Base-by-base conservation (phyloP, 805 yeast species). In the Tetrapisispora pingtungensis region DNA sequence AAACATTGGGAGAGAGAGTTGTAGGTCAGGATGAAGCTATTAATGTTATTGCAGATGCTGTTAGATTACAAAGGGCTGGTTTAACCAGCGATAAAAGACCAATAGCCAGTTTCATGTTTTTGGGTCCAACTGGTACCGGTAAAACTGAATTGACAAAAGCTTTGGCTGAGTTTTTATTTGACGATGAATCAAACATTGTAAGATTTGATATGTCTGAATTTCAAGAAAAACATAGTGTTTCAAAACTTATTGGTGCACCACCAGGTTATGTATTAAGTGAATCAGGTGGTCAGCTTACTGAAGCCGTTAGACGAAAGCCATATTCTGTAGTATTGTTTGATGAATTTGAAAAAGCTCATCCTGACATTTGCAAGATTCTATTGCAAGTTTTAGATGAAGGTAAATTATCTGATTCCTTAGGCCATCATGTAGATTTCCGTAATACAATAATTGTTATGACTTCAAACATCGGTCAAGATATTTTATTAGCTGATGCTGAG, bases 121-220 rank as follows among this genome's bases (percentile, higher is more conserved):
- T 93, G 52, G 98, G 98, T 19, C 97, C 98, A 43, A 93, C 98
- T 0, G 98, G 98, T 68, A 90, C 97, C 0, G 98, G 98, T 68
- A 90, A 90, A 65, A 93, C 98, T 0, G 97, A 93, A 64, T 73
- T 93, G 42, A 89, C 97, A 7, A 90, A 93, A 63, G 81, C 94
- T 0, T 73, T 90, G 46, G 96, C 97, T 2, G 88, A 87, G 55
- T 93, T 93, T 56, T 66, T 90, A 55, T 93, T 93, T 66, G 93
- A 88, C 58, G 90, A 90, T 62, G 87, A 85, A 57, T 73, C 78
- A 36, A 78, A 96, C 10, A 88, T 90, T 31, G 78, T 89, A 20
- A 73, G 98, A 54, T 90, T 90, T 61, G 98, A 90, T 64, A 93
- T 93, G 98, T 85, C 96, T 18, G 98, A 90, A 63, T 90, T 93